Percentiles rank a stretch among this genome's conserved stretches.
Evolutionary conservation across 306 rosid species (phyloP).

Genomic region (Prunus mira): DNA sequence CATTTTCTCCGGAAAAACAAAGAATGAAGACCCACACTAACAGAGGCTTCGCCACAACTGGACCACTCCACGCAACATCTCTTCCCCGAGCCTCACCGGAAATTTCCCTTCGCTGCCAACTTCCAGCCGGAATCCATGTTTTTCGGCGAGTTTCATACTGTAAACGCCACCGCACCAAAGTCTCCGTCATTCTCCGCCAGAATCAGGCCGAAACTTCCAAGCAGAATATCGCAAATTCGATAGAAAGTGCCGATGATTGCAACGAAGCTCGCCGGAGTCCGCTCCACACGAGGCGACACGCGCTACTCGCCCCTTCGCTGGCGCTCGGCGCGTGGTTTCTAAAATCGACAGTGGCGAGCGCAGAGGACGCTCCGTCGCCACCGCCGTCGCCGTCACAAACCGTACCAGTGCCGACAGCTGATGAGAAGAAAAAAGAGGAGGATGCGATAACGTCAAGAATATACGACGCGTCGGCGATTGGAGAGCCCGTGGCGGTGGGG

Average conservation of each 20-base stretch:
- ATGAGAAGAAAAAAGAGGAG: conserved; percentile 36
- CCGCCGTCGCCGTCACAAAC: neutral
- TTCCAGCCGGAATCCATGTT: conserved; percentile 10
- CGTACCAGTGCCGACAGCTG: conserved; percentile 27
- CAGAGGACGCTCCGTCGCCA: conserved; percentile 42
- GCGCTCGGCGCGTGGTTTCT: conserved; percentile 59
- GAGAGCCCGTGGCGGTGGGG: conserved; percentile 90
- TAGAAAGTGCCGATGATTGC: neutral
- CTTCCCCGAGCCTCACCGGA: conserved; percentile 23
- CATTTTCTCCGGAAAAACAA: conserved; percentile 16
- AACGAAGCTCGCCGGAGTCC: conserved; percentile 7
- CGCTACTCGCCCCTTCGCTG: conserved; percentile 56
- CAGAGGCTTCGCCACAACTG: conserved; percentile 34
- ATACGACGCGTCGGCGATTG: conserved; percentile 83
- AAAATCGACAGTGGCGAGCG: conserved; percentile 51
- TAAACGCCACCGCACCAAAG: conserved; percentile 29
- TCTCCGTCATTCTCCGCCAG: conserved; percentile 30
- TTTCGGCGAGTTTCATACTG: conserved; percentile 23
- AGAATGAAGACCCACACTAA: conserved; percentile 54
- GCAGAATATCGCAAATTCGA: neutral
- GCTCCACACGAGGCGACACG: conserved; percentile 46
- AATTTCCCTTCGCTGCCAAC: conserved; percentile 8
- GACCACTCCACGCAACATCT: conserved; percentile 28
- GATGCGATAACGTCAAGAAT: conserved; percentile 77
- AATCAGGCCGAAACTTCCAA: conserved; percentile 17